These are phyloP conservation scores for Cystoderma amianthinum DNA, from an alignment of 768 basidiomycete species.

Conservation along the genomic window DNA sequence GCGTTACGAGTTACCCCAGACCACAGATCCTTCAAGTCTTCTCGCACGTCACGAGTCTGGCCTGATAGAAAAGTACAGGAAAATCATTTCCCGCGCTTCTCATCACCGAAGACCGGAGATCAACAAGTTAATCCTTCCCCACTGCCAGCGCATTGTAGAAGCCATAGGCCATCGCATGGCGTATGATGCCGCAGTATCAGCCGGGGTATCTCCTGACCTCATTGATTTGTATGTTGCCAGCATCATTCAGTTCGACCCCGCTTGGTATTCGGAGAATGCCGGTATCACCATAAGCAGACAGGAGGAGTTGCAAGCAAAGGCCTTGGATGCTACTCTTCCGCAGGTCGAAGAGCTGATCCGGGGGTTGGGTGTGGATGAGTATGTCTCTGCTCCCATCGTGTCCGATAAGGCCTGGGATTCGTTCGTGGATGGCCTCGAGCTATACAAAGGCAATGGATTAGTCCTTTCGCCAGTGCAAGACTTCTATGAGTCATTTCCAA, in stretches of 20 bases:
- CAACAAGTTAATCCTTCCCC: conserved; percentile 30
- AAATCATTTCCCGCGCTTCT: conserved; percentile 12
- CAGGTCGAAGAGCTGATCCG: conserved; percentile 13
- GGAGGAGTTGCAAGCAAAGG: conserved; percentile 23
- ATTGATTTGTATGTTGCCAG: conserved; percentile 30
- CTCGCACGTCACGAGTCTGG: conserved; percentile 14
- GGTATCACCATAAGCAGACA: conserved; percentile 17
- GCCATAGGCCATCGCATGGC: conserved; percentile 41
- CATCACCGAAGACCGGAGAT: conserved; percentile 22
- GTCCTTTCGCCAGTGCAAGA: no score
- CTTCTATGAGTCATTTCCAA: no score
- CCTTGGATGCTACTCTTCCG: conserved; percentile 17
- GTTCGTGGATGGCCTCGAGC: background rate
- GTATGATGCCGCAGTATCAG: conserved; percentile 29
- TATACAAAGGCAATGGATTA: no score
- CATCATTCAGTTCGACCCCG: conserved; percentile 24
- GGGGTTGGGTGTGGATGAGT: conserved; percentile 7
- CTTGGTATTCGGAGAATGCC: conserved; percentile 33
- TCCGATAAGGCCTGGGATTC: conserved; percentile 13
- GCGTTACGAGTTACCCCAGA: conserved; percentile 11
- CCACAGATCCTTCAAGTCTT: conserved; percentile 8
- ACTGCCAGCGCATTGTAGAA: conserved; percentile 27
- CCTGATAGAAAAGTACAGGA: conserved; percentile 10
- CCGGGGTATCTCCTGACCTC: conserved; percentile 17
- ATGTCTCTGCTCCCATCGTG: conserved; percentile 14